phyloP scores from a whole-genome alignment of 225 moss, liverwort and hornwort species.

The Physcomitrellopsis africana region DNA sequence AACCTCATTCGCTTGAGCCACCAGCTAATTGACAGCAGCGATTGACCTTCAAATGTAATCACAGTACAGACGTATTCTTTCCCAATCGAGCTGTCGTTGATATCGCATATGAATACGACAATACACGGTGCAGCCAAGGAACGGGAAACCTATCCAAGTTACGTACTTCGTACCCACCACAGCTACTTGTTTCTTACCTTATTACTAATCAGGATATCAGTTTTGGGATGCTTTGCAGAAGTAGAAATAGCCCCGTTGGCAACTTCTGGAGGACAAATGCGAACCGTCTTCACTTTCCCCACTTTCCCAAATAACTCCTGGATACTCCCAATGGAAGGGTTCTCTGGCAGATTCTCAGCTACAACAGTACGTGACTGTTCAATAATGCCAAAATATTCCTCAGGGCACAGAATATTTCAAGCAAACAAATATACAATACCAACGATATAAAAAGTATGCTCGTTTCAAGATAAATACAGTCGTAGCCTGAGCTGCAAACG shows the following conservation, averaged over 20 bases:
- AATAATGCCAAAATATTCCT: background rate
- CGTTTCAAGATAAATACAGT: too few relatives aligned
- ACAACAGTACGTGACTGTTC: slow-evolving; percentile 90
- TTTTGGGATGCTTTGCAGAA: slow-evolving; percentile 82
- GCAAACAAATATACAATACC: too few relatives aligned
- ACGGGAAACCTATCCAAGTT: background rate
- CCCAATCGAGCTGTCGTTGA: too few relatives aligned
- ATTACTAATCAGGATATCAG: slow-evolving; percentile 90
- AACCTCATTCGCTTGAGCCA: slow-evolving; percentile 1
- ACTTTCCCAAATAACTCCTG: slow-evolving; percentile 86
- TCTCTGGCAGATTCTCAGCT: slow-evolving; percentile 87
- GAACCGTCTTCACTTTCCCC: slow-evolving; percentile 94
- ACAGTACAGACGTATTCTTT: too few relatives aligned
- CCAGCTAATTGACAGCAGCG: background rate
- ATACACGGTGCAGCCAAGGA: background rate
- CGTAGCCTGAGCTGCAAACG: too few relatives aligned
- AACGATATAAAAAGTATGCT: too few relatives aligned
- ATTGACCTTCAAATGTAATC: too few relatives aligned
- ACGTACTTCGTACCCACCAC: background rate
- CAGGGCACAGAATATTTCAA: background rate
- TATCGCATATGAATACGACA: too few relatives aligned
- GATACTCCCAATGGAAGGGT: slow-evolving; percentile 81
- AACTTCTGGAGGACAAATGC: slow-evolving; percentile 92
- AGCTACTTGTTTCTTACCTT: slow-evolving; percentile 50
- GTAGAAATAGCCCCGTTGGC: slow-evolving; percentile 90